Conservation (phyloP, 805 yeast genomes). For the Clavispora vitiphila region DNA sequence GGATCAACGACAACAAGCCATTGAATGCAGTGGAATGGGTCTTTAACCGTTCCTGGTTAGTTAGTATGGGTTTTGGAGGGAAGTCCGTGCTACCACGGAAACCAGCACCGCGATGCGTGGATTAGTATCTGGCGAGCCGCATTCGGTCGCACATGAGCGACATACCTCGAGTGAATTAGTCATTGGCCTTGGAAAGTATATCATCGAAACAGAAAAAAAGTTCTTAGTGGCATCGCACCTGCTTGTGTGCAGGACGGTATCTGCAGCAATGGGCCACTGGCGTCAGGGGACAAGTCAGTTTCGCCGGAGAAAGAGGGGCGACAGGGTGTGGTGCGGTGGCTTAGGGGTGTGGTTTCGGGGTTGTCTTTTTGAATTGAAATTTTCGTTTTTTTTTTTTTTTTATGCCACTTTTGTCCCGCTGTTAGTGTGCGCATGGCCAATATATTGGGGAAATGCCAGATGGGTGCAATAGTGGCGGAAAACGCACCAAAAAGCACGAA, state of each 20-base stretch:
- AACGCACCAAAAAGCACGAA: too few species aligned
- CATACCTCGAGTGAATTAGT: constrained; percentile 59
- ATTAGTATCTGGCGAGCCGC: background rate
- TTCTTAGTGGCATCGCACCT: constrained; percentile 15
- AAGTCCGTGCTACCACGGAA: too few species aligned
- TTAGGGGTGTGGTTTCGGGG: too few species aligned
- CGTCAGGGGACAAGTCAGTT: background rate
- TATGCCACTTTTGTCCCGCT: too few species aligned
- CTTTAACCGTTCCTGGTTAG: constrained; percentile 62
- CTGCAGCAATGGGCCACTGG: too few species aligned
- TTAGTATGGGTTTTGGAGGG: constrained; percentile 16
- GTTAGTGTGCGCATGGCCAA: background rate
- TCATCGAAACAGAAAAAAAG: constrained; percentile 3
- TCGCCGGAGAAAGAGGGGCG: background rate
- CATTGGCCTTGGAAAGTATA: constrained; percentile 24
- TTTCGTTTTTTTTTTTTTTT: too few species aligned
- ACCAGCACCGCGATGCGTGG: too few species aligned
- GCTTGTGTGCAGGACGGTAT: constrained; percentile 14
- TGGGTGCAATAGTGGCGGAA: too few species aligned
- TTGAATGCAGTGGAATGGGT: constrained; percentile 79
- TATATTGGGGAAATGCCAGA: too few species aligned
- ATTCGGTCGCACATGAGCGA: constrained; percentile 6
- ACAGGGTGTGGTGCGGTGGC: too few species aligned
- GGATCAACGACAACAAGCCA: constrained; percentile 83
- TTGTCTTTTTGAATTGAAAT: too few species aligned